Conservation (phyloP, 139 green algal genomes). For the Chlamydomonas sp. region DNA sequence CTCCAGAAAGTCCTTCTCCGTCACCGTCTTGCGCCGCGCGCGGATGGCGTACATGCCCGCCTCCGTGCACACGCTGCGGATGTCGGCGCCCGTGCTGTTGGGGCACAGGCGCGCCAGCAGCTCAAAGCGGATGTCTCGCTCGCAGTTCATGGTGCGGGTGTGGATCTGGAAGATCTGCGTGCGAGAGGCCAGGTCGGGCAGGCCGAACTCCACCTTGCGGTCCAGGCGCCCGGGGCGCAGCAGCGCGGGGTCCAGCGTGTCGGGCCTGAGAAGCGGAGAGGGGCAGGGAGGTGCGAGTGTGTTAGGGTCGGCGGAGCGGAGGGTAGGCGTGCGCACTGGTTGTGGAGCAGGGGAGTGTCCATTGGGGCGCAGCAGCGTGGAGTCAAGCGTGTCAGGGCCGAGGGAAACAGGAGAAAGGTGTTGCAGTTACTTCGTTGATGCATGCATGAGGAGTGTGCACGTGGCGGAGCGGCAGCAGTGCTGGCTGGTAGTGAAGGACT, state of each 20-base stretch:
- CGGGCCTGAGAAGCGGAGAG: constrained; percentile 69
- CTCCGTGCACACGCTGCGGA: constrained; percentile 96
- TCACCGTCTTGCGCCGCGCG: constrained; percentile 96
- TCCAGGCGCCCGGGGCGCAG: constrained; percentile 95
- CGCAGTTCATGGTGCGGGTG: constrained; percentile 96
- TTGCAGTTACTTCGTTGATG: no score
- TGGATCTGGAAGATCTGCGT: constrained; percentile 99
- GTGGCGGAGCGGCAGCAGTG: no score
- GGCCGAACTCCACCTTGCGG: constrained; percentile 98
- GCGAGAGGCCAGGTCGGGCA: constrained; percentile 94
- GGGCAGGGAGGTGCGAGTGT: neutral
- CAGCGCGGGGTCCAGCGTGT: constrained; percentile 98
- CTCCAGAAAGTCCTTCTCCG: constrained; percentile 99
- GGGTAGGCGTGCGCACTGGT: neutral
- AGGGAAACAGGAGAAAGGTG: no score
- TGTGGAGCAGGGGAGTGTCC: no score
- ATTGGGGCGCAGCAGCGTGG: no score
- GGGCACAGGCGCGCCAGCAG: constrained; percentile 95
- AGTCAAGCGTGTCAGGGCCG: no score
- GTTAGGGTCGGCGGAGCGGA: neutral
- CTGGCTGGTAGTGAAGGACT: no score
- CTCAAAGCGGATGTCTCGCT: constrained; percentile 97
- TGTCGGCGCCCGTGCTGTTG: constrained; percentile 96
- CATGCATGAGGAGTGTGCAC: no score
- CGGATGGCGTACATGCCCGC: constrained; percentile 96